A percentile compares a stretch with the other conserved stretches of the same genome.
phyloP scores from a whole-genome alignment of 176 grass and related monocot species.

The Leersia perrieri region DNA sequence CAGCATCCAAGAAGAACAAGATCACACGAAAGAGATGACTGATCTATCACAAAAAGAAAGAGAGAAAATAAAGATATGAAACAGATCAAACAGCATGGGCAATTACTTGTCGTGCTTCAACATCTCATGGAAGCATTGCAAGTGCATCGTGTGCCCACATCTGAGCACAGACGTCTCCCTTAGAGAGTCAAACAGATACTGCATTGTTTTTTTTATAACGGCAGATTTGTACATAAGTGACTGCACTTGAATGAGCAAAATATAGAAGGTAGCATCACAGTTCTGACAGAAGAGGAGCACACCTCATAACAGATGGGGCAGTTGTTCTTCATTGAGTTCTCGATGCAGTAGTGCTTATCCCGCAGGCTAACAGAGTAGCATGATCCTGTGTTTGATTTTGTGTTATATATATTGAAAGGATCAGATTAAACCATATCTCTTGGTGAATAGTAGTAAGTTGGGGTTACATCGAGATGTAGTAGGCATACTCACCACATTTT shows the following conservation, averaged over 20 bases:
- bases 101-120: constrained; percentile 89
- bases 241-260: background rate
- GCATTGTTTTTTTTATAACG: constrained; percentile 27
- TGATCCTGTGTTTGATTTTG: constrained; percentile 51
- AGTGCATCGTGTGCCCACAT: constrained; percentile 93
- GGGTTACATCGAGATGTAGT: background rate
- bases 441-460: background rate
- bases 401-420: no score
- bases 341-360: constrained; percentile 74
- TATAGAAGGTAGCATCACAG: background rate
- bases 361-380: constrained; percentile 68
- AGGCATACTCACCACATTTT: constrained; percentile 66
- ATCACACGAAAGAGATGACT: constrained; percentile 25
- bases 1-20: constrained; percentile 13
- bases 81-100: constrained; percentile 14
- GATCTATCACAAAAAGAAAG: background rate
- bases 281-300: background rate
- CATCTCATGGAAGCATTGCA: constrained; percentile 80
- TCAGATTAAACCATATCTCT: background rate
- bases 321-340: constrained; percentile 86
- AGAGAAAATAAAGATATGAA: background rate
- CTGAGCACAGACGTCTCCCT: constrained; percentile 72
- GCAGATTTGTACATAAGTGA: background rate
- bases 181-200: constrained; percentile 87
- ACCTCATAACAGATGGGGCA: constrained; percentile 97